Percentiles rank a stretch among this genome's conserved stretches.
Evolutionary conservation across 78 protist species (phyloP).

Genomic region (Dictyostelium purpureum): DNA sequence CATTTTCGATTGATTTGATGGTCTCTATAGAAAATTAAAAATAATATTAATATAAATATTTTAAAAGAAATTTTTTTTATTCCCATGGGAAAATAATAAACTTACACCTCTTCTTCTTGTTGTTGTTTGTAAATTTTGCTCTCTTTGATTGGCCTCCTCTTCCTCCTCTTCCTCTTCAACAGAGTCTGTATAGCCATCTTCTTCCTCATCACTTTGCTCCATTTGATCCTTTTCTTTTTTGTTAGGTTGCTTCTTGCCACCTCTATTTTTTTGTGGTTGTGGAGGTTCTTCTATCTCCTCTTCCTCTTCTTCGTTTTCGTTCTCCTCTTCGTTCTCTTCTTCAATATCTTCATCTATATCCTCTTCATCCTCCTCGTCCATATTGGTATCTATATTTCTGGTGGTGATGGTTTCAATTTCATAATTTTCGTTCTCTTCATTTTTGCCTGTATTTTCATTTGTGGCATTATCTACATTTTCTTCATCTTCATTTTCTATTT

Average conservation of each 20-base stretch:
- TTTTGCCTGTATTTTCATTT: neutral
- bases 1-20: conserved; percentile 4
- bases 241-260: too few species aligned
- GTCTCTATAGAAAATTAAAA: neutral
- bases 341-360: neutral
- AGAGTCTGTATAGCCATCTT: neutral
- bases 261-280: too few species aligned
- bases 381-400: neutral
- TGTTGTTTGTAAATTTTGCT: neutral
- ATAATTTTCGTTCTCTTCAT: neutral
- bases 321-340: neutral
- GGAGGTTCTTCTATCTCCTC: neutral
- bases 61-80: neutral
- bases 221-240: too few species aligned
- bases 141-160: neutral
- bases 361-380: neutral
- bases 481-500: neutral
- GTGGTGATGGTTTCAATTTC: neutral
- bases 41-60: neutral
- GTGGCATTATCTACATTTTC: neutral
- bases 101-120: conserved; percentile 13
- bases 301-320: conserved; percentile 7
- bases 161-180: neutral
- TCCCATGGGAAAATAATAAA: neutral
- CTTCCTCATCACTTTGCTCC: neutral